phyloP scores from a whole-genome alignment of 2,329 filamentous ascomycete species.

The Cladosporium halotolerans region DNA sequence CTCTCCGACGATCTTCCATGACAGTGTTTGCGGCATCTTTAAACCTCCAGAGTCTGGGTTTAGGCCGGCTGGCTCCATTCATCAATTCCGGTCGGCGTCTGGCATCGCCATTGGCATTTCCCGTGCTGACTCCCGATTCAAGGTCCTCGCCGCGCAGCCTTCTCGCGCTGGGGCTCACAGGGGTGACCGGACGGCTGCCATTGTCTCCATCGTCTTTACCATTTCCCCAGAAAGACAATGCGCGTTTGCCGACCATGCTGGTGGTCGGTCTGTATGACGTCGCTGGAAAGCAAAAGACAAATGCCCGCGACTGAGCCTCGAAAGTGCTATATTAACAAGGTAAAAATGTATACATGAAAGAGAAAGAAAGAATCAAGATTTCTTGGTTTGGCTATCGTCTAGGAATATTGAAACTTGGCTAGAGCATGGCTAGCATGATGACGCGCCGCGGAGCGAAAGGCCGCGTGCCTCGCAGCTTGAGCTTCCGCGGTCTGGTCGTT shows the following conservation, averaged over 20 bases:
- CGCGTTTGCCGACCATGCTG: conserved; percentile 28
- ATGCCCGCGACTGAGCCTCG: background rate
- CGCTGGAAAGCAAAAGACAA: background rate
- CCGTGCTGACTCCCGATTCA: conserved; percentile 6
- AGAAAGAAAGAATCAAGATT: conserved; percentile 1
- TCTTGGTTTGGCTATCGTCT: background rate
- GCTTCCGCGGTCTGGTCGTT: too few species aligned
- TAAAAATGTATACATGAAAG: background rate
- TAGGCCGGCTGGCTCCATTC: conserved; percentile 13
- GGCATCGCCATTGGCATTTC: background rate
- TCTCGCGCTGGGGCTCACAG: background rate
- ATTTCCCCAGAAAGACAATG: conserved; percentile 12
- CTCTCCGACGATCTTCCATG: conserved; percentile 39
- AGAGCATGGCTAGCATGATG: background rate
- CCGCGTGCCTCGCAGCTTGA: too few species aligned
- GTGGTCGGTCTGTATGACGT: background rate
- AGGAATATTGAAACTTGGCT: background rate
- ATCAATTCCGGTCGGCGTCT: conserved; percentile 5
- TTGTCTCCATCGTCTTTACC: background rate
- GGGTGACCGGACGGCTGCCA: background rate
- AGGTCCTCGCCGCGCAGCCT: background rate
- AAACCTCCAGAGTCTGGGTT: conserved; percentile 36
- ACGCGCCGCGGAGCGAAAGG: conserved; percentile 2
- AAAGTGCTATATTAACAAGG: background rate
- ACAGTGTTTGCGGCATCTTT: conserved; percentile 44